Evolutionary conservation across 2,329 filamentous ascomycete genomes (phyloP), one percentile per base, ranked within the genome.

Genomic region (Pestalotiopsis fici): DNA sequence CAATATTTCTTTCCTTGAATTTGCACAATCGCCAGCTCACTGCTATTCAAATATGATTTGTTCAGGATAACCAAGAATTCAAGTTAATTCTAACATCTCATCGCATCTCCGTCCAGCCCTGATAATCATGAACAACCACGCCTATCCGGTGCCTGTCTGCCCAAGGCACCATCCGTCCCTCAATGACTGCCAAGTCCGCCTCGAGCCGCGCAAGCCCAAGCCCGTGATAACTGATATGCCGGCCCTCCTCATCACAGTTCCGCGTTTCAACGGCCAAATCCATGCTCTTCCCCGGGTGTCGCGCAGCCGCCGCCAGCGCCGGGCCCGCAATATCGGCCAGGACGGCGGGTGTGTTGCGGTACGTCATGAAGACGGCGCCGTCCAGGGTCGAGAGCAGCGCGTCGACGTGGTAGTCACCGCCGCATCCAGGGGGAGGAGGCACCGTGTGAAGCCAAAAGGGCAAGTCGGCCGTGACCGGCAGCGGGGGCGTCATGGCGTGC

Each of bases 341-440:
- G 15, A 23, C 57, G 25, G 27, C 27, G 27, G 57, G 57, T 13
- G 57, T 35, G 28, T 60, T 60, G 57, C 57, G 57, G 28, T 60
- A 60, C 25, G 57, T 60, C 57, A 60, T 60, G 28, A 60, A 60
- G 57, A 31, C 31, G 57, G 57, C 57, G 57, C 57, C 57, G 28
- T 60, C 57, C 9, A 60, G 57, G 15, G 37, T 12, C 25, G 25
- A 31, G n/a, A 31, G n/a, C 13, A 60, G 27, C 13, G 28, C 57
- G 57, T 31, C 57, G 57, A n/a, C 57, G 57, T n/a, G n/a, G 27
- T 37, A 18, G 23, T 15, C 6, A 15, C 55, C 25, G 4, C 28
- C 56, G 27, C 21, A 9, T 13, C 13, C 28, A n/a, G 7, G 12
- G 3, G 54, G 5, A 1, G 21, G 21, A 27, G 23, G 25, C 3